These are phyloP conservation scores for Daedaleopsis sinensis DNA, from an alignment of 768 basidiomycete species.

Conservation along the genomic window DNA sequence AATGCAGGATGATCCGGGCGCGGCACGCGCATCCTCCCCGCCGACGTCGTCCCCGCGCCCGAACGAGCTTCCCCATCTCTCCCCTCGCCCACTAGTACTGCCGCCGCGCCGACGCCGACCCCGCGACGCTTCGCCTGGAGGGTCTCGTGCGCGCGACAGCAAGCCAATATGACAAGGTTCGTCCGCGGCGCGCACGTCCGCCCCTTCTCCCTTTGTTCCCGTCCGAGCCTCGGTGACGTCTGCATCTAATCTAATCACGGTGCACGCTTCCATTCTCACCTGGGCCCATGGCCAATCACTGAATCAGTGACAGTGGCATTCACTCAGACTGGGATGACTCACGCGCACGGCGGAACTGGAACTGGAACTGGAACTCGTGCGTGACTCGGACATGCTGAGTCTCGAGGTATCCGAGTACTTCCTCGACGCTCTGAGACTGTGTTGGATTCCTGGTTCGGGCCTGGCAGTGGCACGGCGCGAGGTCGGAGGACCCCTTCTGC, in stretches of 20 bases:
- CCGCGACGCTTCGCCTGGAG: too few species aligned
- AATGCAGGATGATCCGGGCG: constrained; percentile 19
- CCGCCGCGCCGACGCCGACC: background rate
- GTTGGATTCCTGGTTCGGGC: too few species aligned
- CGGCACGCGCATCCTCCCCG: background rate
- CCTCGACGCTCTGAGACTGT: too few species aligned
- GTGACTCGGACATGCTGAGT: too few species aligned
- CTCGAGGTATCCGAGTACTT: too few species aligned
- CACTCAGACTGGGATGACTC: too few species aligned
- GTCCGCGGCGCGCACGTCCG: background rate
- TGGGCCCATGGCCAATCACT: too few species aligned
- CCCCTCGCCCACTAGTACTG: background rate
- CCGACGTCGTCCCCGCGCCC: background rate
- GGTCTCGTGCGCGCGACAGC: background rate
- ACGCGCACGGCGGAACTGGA: too few species aligned
- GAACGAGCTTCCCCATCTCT: constrained; percentile 12
- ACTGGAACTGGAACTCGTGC: too few species aligned
- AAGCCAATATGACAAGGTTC: background rate
- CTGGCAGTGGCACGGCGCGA: too few species aligned
- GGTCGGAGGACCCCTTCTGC: background rate
- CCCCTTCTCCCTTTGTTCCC: background rate
- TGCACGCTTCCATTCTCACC: background rate
- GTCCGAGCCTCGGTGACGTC: background rate
- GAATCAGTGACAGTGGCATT: too few species aligned
- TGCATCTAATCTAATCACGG: background rate